Percentiles rank a stretch among this genome's conserved stretches.
Conservation (phyloP, 225 moss, liverwort and hornwort species). For the Lunularia cruciata region DNA sequence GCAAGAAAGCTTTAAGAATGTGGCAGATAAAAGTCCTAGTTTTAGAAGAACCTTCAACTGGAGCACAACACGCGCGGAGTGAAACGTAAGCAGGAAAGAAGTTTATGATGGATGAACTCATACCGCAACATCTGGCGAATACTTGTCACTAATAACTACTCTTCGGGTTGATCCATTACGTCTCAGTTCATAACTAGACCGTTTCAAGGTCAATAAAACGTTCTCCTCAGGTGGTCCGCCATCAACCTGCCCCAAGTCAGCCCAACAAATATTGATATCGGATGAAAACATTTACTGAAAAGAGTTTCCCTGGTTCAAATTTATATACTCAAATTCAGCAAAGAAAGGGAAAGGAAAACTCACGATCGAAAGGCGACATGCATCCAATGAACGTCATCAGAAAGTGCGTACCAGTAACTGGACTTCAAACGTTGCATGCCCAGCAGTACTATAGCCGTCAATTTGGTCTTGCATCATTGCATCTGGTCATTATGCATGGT, state of each 20-base stretch:
- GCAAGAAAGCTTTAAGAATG: no score
- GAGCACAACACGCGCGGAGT: no score
- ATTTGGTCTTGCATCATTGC: conserved; percentile 92
- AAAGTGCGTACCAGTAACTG: conserved; percentile 69
- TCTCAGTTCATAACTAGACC: conserved; percentile 76
- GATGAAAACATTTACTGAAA: not conserved
- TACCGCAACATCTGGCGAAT: conserved; percentile 67
- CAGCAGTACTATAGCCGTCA: conserved; percentile 57
- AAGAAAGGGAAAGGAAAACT: no score
- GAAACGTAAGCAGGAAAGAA: not conserved
- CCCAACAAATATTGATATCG: not conserved
- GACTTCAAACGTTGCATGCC: conserved; percentile 83
- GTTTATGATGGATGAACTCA: conserved; percentile 9
- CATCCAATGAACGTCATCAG: not conserved
- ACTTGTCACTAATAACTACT: conserved; percentile 77
- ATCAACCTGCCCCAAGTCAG: conserved; percentile 51
- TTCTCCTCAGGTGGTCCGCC: conserved; percentile 73
- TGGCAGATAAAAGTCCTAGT: no score
- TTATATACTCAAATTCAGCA: not conserved
- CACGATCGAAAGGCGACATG: no score
- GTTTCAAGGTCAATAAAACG: conserved; percentile 67
- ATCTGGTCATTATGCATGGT: no score
- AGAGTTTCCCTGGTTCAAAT: not conserved
- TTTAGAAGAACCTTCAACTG: no score
- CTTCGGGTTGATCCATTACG: conserved; percentile 62